phyloP scores from a whole-genome alignment of 306 rosid species.

The Pterocarpus santalinus region DNA sequence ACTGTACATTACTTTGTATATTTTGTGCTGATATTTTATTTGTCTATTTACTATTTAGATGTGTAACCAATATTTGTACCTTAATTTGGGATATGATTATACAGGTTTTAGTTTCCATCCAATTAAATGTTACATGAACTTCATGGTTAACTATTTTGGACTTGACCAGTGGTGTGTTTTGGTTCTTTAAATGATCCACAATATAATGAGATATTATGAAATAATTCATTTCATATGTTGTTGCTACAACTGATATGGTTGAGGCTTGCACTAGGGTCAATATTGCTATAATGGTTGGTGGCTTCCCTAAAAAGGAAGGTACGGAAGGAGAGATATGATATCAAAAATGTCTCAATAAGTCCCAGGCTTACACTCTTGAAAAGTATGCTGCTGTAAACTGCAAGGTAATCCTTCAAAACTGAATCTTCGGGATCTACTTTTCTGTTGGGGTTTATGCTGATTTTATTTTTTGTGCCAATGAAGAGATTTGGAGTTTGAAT shows the following conservation, averaged over 20 bases:
- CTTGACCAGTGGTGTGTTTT: not conserved
- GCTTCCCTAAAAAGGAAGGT: constrained; percentile 98
- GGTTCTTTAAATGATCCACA: not conserved
- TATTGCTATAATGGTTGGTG: constrained; percentile 97
- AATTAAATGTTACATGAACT: constrained; percentile 14
- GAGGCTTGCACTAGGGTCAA: constrained; percentile 96
- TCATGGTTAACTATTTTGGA: not conserved
- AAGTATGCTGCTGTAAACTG: constrained; percentile 93
- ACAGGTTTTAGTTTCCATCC: constrained; percentile 50
- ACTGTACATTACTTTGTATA: too few species aligned
- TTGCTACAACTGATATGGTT: constrained; percentile 96
- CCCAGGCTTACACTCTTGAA: constrained; percentile 97
- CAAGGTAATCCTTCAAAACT: constrained; percentile 63
- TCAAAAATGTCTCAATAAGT: constrained; percentile 95
- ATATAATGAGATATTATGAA: constrained; percentile 24
- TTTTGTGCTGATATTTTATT: too few species aligned
- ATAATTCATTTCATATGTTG: constrained; percentile 73
- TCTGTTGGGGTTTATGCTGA: not conserved
- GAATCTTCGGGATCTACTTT: not conserved
- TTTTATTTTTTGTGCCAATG: not conserved
- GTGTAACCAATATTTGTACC: too few species aligned
- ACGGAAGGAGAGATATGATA: constrained; percentile 99
- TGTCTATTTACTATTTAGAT: too few species aligned
- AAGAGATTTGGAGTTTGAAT: not conserved
- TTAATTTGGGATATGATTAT: too few species aligned